Evolutionary conservation across 495 filamentous ascomycete genomes (phyloP).

Genomic region (Staphylotrichum longicolle): DNA sequence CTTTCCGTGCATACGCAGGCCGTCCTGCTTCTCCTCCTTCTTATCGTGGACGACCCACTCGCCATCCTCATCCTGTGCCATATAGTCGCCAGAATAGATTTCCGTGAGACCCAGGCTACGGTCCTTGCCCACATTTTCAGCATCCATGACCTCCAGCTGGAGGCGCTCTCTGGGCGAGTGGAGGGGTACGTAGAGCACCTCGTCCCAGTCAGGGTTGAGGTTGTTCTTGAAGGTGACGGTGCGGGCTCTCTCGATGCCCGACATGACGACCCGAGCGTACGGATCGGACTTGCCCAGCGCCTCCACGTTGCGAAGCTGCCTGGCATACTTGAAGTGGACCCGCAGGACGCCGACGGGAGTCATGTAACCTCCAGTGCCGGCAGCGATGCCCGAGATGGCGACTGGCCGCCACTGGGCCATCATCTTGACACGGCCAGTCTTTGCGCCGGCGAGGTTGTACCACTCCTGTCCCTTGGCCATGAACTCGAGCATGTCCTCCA

Average conservation of each 20-base stretch:
- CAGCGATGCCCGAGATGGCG: slow-evolving; percentile 66
- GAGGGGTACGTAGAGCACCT: slow-evolving; percentile 90
- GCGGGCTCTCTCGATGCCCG: slow-evolving; percentile 81
- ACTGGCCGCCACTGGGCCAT: slow-evolving; percentile 93
- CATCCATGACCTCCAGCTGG: slow-evolving; percentile 91
- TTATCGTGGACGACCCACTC: slow-evolving; percentile 79
- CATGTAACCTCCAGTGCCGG: slow-evolving; percentile 82
- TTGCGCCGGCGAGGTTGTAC: slow-evolving; percentile 82
- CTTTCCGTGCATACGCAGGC: slow-evolving; percentile 63
- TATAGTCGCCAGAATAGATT: slow-evolving; percentile 72
- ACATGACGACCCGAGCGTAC: slow-evolving; percentile 83
- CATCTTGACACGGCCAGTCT: slow-evolving; percentile 84
- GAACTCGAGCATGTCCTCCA: slow-evolving; percentile 87
- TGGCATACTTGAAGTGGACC: slow-evolving; percentile 82
- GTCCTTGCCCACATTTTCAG: slow-evolving; percentile 84
- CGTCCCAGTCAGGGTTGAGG: slow-evolving; percentile 93
- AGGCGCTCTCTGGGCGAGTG: slow-evolving; percentile 83
- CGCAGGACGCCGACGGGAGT: slow-evolving; percentile 93
- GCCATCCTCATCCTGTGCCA: slow-evolving; percentile 71
- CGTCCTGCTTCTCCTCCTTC: slow-evolving; percentile 59
- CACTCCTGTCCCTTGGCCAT: slow-evolving; percentile 93
- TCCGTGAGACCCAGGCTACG: slow-evolving; percentile 79
- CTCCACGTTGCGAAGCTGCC: slow-evolving; percentile 85
- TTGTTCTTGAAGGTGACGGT: slow-evolving; percentile 97
- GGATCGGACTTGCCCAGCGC: slow-evolving; percentile 96